These are phyloP conservation scores for Flaveria sonorensis DNA, from an alignment of 129 eudicot genomes.

Conservation along the genomic window DNA sequence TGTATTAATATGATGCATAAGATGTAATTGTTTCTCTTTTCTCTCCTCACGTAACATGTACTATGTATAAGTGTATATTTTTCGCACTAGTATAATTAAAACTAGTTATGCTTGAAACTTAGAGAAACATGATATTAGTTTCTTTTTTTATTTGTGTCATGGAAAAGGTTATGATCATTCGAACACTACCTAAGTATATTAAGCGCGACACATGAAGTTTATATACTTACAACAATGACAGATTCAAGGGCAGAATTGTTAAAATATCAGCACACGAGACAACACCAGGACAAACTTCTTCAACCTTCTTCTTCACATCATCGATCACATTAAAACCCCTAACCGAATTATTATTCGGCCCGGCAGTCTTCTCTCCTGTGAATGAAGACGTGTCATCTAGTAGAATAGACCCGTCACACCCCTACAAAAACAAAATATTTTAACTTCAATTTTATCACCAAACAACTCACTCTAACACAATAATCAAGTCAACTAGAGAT, in stretches of 20 bases:
- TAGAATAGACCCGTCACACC: conserved; percentile 69
- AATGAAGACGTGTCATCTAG: conserved; percentile 62
- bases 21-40: too few relatives aligned
- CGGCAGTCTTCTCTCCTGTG: conserved; percentile 61
- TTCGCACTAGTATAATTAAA: too few relatives aligned
- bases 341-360: conserved; percentile 49
- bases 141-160: background rate
- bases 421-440: conserved; percentile 31
- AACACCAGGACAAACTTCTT: conserved; percentile 55
- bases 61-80: too few relatives aligned
- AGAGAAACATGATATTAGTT: background rate
- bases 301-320: conserved; percentile 48
- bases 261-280: conserved; percentile 75
- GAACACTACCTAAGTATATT: background rate
- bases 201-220: background rate
- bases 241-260: conserved; percentile 67
- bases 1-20: too few relatives aligned
- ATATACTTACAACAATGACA: conserved; percentile 43
- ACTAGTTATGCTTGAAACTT: too few relatives aligned
- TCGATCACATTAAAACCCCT: conserved; percentile 64
- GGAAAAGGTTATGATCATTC: too few relatives aligned
- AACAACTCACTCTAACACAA: background rate
- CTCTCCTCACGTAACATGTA: too few relatives aligned
- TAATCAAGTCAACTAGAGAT: background rate
- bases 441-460: background rate